Percentiles rank a stretch among this genome's conserved stretches.
These are phyloP conservation scores for Suillus fuscotomentosus DNA, from an alignment of 768 basidiomycete species.

Conservation along the genomic window DNA sequence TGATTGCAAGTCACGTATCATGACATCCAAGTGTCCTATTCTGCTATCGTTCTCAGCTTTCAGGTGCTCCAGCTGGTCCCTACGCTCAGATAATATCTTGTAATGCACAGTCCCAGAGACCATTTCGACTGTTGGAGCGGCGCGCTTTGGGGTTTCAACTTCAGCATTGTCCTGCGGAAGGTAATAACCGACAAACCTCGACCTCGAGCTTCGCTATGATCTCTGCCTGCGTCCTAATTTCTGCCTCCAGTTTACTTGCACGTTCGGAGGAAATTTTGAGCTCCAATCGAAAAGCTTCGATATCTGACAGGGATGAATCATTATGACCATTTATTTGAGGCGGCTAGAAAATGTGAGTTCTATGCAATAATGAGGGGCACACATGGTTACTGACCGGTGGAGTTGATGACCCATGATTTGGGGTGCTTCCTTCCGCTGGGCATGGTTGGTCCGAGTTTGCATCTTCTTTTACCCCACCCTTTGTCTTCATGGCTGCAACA, in stretches of 20 bases:
- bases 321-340: slow-evolving; percentile 38
- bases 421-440: slow-evolving; percentile 40
- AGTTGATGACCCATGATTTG: slow-evolving; percentile 54
- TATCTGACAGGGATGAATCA: slow-evolving; percentile 38
- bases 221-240: slow-evolving; percentile 43
- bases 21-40: slow-evolving; percentile 40
- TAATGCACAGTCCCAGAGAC: slow-evolving; percentile 53
- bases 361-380: slow-evolving; percentile 12
- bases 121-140: slow-evolving; percentile 39
- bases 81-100: slow-evolving; percentile 53
- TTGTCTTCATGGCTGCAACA: slow-evolving; percentile 46
- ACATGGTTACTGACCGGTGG: slow-evolving; percentile 68
- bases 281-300: slow-evolving; percentile 34
- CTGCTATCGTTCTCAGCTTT: slow-evolving; percentile 39
- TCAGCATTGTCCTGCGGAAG: slow-evolving; percentile 33
- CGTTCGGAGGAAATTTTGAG: slow-evolving; percentile 36
- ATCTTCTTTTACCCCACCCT: slow-evolving; percentile 33
- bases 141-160: background rate
- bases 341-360: slow-evolving; percentile 45
- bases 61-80: slow-evolving; percentile 45
- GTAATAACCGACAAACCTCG: slow-evolving; percentile 36
- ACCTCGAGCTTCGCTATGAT: slow-evolving; percentile 44
- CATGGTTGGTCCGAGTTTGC: slow-evolving; percentile 24
- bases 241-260: slow-evolving; percentile 47
- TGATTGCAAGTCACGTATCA: slow-evolving; percentile 38